Percentiles rank a stretch among this genome's conserved stretches.
phyloP scores from a whole-genome alignment of 257 asterid species.

The Plectranthus barbatus region DNA sequence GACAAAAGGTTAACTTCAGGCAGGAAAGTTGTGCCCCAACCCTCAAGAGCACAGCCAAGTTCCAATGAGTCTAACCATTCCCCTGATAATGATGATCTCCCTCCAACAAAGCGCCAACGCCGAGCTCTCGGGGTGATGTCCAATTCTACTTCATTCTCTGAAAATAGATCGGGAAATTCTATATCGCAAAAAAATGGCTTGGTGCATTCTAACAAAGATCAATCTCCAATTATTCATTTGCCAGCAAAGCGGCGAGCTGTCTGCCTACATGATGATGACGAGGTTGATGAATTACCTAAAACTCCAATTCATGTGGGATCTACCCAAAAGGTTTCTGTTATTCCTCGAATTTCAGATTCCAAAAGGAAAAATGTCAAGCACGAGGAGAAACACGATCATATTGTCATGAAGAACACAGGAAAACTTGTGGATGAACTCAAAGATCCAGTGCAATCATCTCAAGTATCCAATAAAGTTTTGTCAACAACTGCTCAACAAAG shows the following conservation, averaged over 20 bases:
- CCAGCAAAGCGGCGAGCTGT: constrained; percentile 84
- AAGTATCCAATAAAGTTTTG: constrained; percentile 25
- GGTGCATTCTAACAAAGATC: constrained; percentile 25
- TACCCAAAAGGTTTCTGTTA: constrained; percentile 35
- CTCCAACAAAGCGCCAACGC: constrained; percentile 62
- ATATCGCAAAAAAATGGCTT: constrained; percentile 26
- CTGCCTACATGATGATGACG: constrained; percentile 63
- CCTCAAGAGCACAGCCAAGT: constrained; percentile 26
- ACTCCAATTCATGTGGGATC: constrained; percentile 89
- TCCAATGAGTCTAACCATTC: constrained; percentile 31
- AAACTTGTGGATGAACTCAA: constrained; percentile 29
- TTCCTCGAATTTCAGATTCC: constrained; percentile 30
- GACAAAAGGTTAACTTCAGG: constrained; percentile 23
- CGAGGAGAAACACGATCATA: constrained; percentile 22
- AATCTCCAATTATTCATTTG: constrained; percentile 26
- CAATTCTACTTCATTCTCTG: constrained; percentile 25
- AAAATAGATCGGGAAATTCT: constrained; percentile 31
- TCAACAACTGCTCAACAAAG: constrained; percentile 33
- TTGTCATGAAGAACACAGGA: constrained; percentile 27
- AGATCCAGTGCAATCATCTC: constrained; percentile 37
- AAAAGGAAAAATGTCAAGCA: constrained; percentile 31
- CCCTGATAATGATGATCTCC: constrained; percentile 63
- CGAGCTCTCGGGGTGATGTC: constrained; percentile 37
- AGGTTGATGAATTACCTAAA: constrained; percentile 70
- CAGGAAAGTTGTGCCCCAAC: constrained; percentile 31